Percentiles rank a stretch among this genome's conserved stretches.
Evolutionary conservation across 2,329 filamentous ascomycete genomes (phyloP).

Genomic region (Phaeosphaeriaceae sp.): DNA sequence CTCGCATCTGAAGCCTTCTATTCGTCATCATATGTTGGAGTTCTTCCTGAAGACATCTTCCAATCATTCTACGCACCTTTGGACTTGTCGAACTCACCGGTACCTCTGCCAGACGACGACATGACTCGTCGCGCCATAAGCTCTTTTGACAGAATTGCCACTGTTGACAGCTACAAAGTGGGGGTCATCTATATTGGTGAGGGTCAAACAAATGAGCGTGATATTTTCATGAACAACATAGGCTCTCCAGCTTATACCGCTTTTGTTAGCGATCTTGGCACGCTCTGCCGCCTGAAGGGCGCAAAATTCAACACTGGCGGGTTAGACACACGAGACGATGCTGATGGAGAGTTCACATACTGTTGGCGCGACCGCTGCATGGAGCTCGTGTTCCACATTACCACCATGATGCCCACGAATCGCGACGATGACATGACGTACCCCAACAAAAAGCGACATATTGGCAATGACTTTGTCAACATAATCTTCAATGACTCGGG

Average conservation of each 20-base stretch:
- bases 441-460: constrained; percentile 88
- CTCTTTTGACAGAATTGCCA: constrained; percentile 84
- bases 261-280: constrained; percentile 83
- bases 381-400: constrained; percentile 94
- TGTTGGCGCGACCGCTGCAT: constrained; percentile 95
- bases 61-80: constrained; percentile 70
- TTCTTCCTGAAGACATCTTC: constrained; percentile 76
- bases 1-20: constrained; percentile 51
- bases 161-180: constrained; percentile 93
- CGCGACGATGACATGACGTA: constrained; percentile 74
- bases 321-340: constrained; percentile 76
- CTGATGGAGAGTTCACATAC: constrained; percentile 86
- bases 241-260: constrained; percentile 88
- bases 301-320: constrained; percentile 94
- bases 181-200: constrained; percentile 93
- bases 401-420: constrained; percentile 96
- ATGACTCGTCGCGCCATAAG: constrained; percentile 76
- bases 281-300: constrained; percentile 78
- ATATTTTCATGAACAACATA: constrained; percentile 85
- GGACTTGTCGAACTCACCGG: constrained; percentile 62
- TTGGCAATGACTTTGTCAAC: constrained; percentile 97
- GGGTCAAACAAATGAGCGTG: constrained; percentile 79
- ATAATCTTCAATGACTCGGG: constrained; percentile 98
- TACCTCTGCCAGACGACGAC: constrained; percentile 77
- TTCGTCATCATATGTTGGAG: constrained; percentile 62